phyloP scores from a whole-genome alignment of 257 asterid species.

The Primulina tabacum region DNA sequence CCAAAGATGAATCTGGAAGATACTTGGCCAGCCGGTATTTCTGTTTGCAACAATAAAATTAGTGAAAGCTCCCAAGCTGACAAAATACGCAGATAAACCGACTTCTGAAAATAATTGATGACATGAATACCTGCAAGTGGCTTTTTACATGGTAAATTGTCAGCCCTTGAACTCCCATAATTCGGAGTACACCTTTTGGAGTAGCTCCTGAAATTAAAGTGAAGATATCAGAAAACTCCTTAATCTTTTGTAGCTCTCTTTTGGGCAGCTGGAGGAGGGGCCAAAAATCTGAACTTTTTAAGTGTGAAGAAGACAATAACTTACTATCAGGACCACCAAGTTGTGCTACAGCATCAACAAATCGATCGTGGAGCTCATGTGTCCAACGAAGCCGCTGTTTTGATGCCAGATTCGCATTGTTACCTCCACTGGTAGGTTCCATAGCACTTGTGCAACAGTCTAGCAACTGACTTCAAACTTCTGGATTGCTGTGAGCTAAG shows the following conservation, averaged over 20 bases:
- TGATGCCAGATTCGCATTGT: conserved; percentile 62
- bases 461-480: conserved; percentile 34
- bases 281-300: conserved; percentile 11
- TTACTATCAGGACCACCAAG: conserved; percentile 99
- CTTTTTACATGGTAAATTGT: conserved; percentile 98
- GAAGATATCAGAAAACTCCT: conserved; percentile 19
- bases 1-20: conserved; percentile 92
- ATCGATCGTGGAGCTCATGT: conserved; percentile 89
- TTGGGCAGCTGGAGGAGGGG: background rate
- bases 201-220: conserved; percentile 77
- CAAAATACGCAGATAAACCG: conserved; percentile 17
- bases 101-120: conserved; percentile 11
- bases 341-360: conserved; percentile 94
- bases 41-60: conserved; percentile 41
- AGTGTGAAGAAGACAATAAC: conserved; percentile 31
- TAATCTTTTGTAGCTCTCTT: background rate
- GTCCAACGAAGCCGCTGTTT: conserved; percentile 98
- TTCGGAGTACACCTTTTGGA: conserved; percentile 96
- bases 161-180: conserved; percentile 97
- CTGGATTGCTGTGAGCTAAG: conserved; percentile 37
- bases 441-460: conserved; percentile 40
- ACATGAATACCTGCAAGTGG: conserved; percentile 78
- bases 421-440: conserved; percentile 60
- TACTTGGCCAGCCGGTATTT: conserved; percentile 98
- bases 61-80: conserved; percentile 25